Base-by-base conservation (phyloP, 306 rosid species). In the Lathyrus tuberosus region DNA sequence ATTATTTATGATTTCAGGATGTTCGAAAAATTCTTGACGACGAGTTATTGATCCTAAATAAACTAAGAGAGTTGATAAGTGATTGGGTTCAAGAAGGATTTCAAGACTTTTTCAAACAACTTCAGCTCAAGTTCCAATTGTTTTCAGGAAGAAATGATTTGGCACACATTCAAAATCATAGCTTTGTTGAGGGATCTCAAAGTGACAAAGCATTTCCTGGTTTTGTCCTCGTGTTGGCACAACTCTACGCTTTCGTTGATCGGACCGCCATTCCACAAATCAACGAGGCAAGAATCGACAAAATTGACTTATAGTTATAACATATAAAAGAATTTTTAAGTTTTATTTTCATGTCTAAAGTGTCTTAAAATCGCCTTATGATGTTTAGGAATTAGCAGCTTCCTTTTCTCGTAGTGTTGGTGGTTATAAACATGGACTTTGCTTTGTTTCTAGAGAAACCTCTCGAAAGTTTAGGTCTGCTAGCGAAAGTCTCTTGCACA, bases 11-110 rank as follows among this genome's bases (percentile, higher is more conserved):
- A 38, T 70, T 77, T 37, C 84, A 94, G 97, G 95, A 94, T 80
- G 83, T 94, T 69, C 83, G 81, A 82, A 86, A 83, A 76, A 87
- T 94, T 83, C 80, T 90, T 10, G 97, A 90, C 6, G 88, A 85
- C 54, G 69, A 78, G 30, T 77, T 81, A 43, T 92, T 79, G 71
- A 85, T 90, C 9, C 75, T 91, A 37, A 83, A 82, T 63, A 80
- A 75, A 63, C 83, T 84, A 73, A 88, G 82, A 80, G 88, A 83
- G 75, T 70, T 62, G 57, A 86, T 85, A n/a, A 65, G 83, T 67
- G 89, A 87, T 67, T 87, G 86, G 86, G 95, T 90, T 74, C 92
- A 94, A 81, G 92, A 90, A 83, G 97, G 94, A 71, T 88, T 87
- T 78, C 96, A 90, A 79, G 84, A 85, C 46, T 94, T 90, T 79